These are phyloP conservation scores for Arachis monticola DNA, from an alignment of 331 rosid genomes.

Conservation along the genomic window DNA sequence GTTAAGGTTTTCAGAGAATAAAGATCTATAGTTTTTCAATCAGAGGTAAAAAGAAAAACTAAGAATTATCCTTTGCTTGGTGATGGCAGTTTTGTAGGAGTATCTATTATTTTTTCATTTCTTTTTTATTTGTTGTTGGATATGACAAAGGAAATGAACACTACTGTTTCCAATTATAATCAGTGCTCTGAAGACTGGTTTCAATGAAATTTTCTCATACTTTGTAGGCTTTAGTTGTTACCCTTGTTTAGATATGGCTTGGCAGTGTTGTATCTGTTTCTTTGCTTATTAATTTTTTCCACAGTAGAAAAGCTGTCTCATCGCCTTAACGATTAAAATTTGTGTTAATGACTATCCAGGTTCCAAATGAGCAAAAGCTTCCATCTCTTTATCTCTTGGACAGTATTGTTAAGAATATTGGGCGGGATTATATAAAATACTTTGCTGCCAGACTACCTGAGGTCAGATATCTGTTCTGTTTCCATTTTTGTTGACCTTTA, in stretches of 20 bases:
- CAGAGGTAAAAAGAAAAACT: neutral
- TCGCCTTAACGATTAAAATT: constrained; percentile 25
- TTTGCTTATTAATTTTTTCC: constrained; percentile 15
- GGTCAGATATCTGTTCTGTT: constrained; percentile 65
- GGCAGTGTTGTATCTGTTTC: constrained; percentile 25
- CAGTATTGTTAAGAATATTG: constrained; percentile 98
- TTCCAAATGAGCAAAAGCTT: constrained; percentile 91
- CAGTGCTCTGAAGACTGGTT: constrained; percentile 4
- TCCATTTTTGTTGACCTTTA: constrained; percentile 33
- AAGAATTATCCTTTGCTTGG: neutral
- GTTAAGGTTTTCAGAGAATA: constrained; percentile 1
- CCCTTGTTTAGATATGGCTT: constrained; percentile 11
- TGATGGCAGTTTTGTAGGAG: constrained; percentile 19
- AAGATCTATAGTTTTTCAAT: neutral
- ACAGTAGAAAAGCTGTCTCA: constrained; percentile 16
- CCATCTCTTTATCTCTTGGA: constrained; percentile 99
- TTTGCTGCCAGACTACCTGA: constrained; percentile 84
- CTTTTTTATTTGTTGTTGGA: neutral
- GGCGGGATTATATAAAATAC: constrained; percentile 90
- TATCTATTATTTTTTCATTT: neutral
- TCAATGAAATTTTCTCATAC: constrained; percentile 19
- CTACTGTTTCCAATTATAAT: neutral
- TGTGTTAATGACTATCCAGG: constrained; percentile 63
- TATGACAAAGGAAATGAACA: constrained; percentile 1
- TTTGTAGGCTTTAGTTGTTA: constrained; percentile 15